Base-by-base conservation (phyloP, 2,329 filamentous ascomycete species). In the Microdochium nivale region DNA sequence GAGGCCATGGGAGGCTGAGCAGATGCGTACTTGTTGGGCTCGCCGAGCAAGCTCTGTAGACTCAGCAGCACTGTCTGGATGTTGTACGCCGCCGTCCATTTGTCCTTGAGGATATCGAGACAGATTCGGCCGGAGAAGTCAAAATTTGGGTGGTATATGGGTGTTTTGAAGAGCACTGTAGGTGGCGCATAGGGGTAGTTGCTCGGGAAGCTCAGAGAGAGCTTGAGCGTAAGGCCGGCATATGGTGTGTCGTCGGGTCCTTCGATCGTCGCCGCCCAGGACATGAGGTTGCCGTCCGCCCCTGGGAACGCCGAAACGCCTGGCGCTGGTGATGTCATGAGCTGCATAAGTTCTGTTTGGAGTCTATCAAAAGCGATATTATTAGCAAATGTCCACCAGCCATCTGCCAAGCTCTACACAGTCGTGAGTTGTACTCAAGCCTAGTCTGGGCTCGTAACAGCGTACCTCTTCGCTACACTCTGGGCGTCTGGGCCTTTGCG, bases 91-190 rank as follows among this genome's bases (percentile, higher is more conserved):
- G 94, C 90, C 54, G 90, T 96, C 94, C 94, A 99, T 75, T 96
- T 96, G 70, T 97, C 94, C 79, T 96, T 97, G 58, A 99, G 78
- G 60, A 99, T 99, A 65, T 99, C 95, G 55, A 99, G 79, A 69
- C 94, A 99, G 70, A 99, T 99, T 52, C 94, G 83, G 40, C 94
- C 94, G 3, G 88, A 91, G 74, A 99, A 96, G 73, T 99, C 94
- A 61, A 99, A 89, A 63, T 99, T 99, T 51, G 94, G 94, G 70
- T 99, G 94, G 77, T 97, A 99, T 72, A 99, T 96, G 35, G 94
- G 94, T 7, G 95, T 99, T 76, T 91, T 95, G 83, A 96, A 99
- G 54, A 96, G 80, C 19, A 99, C 94, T 2, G 87, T 90, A 0
- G 94, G 94, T 23, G 94, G 83, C 1, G 86, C 81, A 69, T 96